A percentile compares a stretch with the other conserved stretches of the same genome.
phyloP scores from a whole-genome alignment of 306 rosid genomes.

The Pterocarpus santalinus region DNA sequence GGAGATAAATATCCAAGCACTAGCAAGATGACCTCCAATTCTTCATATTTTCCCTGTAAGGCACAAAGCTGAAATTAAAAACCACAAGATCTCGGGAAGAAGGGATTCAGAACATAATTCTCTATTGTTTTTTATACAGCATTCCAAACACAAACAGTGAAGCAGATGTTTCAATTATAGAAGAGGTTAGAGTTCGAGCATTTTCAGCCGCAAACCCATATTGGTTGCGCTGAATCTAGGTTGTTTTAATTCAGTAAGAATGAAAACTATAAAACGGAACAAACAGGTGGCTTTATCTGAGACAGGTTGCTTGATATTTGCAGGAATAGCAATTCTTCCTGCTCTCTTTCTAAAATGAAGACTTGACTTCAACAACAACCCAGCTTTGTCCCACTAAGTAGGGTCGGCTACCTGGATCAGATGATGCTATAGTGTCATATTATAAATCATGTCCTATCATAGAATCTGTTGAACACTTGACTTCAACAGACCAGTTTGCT shows the following conservation, averaged over 20 bases:
- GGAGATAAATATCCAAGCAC: constrained; percentile 34
- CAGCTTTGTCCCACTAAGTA: no score
- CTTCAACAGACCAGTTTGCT: constrained; percentile 6
- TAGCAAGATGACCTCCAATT: constrained; percentile 34
- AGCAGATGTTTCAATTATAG: constrained; percentile 15
- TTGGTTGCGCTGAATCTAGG: neutral
- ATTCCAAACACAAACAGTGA: neutral
- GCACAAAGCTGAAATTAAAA: constrained; percentile 6
- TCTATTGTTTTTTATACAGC: neutral
- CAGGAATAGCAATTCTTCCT: constrained; percentile 31
- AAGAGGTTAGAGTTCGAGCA: constrained; percentile 22
- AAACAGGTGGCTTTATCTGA: constrained; percentile 7
- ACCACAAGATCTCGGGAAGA: neutral
- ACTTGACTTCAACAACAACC: no score
- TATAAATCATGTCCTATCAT: no score
- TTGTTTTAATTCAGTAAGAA: constrained; percentile 24
- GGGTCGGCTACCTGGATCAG: no score
- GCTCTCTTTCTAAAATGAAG: constrained; percentile 7
- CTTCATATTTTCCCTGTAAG: constrained; percentile 43
- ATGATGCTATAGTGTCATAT: no score
- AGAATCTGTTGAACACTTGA: neutral
- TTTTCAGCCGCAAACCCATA: neutral
- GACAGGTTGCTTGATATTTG: constrained; percentile 29
- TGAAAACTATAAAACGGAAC: neutral
- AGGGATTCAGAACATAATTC: neutral